Base-by-base conservation (phyloP, 2,329 filamentous ascomycete species). In the Xylaria sp. region DNA sequence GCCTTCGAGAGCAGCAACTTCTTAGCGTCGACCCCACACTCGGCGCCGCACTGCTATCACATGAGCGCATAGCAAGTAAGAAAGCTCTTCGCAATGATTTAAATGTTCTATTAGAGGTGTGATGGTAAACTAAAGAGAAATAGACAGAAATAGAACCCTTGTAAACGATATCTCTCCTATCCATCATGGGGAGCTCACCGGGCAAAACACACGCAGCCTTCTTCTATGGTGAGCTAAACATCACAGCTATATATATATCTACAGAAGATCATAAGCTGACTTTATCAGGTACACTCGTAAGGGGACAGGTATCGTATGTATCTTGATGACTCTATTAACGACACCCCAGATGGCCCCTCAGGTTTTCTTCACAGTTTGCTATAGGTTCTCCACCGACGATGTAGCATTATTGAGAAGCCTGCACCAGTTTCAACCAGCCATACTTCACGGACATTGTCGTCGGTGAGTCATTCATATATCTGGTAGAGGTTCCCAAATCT, bases 301-400 rank as follows among this genome's bases (percentile, higher is more conserved):
- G 63, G 42, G 16, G 29, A 25, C 54, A 16, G 12, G 13, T 25
- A 12, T 8, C 60, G 40, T 21, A 8, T 5, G 1, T 48, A 23
- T 32, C 47, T 29, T 50, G 27, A 25, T 35, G 25, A 25, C 23
- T 21, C 63, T 74, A 54, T 67, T 73, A 18, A 75, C 42, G 21
- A 65, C 4, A 57, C 13, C 8, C 4, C 57, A 86, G 77, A 98
- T 98, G 94, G 92, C 91, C n/a, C 89, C 92, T 0, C 88, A 92
- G 76, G 90, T 98, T 75, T 93, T 98, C 74, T 91, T 92, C 82
- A 91, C 92, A 40, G 94, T 97, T 51, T 93, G 93, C 80, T 93
- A 94, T 81, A 88, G 90, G 72, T 74, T 78, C 5, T 84, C 85
- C 70, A 76, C 87, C 76, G 42, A 86, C 79, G 76, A 84, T 79